phyloP scores from a whole-genome alignment of 129 eudicot species.

The Ambrosia trifida region DNA sequence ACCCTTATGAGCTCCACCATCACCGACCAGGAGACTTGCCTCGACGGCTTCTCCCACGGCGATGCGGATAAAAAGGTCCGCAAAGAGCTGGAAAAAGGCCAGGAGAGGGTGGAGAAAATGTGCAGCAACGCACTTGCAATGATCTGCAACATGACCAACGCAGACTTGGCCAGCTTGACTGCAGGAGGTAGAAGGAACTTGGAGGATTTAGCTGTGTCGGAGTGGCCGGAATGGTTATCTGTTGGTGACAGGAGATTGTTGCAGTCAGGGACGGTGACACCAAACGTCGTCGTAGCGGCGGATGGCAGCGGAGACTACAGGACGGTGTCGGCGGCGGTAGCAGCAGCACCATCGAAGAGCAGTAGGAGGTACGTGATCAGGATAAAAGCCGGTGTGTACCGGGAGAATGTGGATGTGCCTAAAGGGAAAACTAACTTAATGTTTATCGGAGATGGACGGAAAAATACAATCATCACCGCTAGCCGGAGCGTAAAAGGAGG shows the following conservation, averaged over 20 bases:
- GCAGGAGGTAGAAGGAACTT: slow-evolving; percentile 46
- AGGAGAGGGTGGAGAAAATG: slow-evolving; percentile 59
- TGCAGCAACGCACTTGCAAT: slow-evolving; percentile 86
- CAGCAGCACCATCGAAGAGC: slow-evolving; percentile 77
- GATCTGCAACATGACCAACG: slow-evolving; percentile 68
- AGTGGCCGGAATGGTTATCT: slow-evolving; percentile 82
- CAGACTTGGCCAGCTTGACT: slow-evolving; percentile 39
- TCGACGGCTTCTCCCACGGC: slow-evolving; percentile 81
- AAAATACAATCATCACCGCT: slow-evolving; percentile 67
- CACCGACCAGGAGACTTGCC: slow-evolving; percentile 80
- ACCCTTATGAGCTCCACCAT: slow-evolving; percentile 77
- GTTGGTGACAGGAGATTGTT: slow-evolving; percentile 67
- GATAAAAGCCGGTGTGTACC: slow-evolving; percentile 80
- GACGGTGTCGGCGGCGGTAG: slow-evolving; percentile 79
- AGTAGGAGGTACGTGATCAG: slow-evolving; percentile 61
- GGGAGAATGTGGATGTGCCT: slow-evolving; percentile 76
- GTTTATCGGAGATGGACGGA: slow-evolving; percentile 86
- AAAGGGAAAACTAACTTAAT: slow-evolving; percentile 60
- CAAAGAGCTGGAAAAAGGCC: slow-evolving; percentile 36
- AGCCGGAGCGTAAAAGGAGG: slow-evolving; percentile 74
- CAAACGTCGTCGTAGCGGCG: slow-evolving; percentile 84
- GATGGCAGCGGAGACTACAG: slow-evolving; percentile 74
- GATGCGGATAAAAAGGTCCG: slow-evolving; percentile 59
- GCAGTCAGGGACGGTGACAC: slow-evolving; percentile 61
- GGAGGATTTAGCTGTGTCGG: too few species aligned